A percentile compares a stretch with the other conserved stretches of the same genome.
phyloP scores from a whole-genome alignment of 2,329 filamentous ascomycete genomes.

The Sphaerulina vaccinii region DNA sequence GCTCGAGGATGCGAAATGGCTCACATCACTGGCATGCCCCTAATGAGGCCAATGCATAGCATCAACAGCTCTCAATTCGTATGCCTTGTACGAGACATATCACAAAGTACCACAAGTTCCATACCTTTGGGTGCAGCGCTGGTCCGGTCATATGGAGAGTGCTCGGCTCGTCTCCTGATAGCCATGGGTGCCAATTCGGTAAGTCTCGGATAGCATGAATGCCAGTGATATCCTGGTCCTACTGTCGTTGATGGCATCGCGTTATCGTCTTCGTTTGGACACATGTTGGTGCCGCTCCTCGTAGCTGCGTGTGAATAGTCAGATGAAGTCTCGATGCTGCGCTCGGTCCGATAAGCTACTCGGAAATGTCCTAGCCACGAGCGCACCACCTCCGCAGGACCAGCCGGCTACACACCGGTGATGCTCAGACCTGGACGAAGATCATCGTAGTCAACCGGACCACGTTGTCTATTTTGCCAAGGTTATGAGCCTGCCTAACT shows the following conservation, averaged over 20 bases:
- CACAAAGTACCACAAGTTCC: not conserved
- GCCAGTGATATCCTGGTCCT: no score
- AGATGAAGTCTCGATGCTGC: not conserved
- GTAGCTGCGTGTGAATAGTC: no score
- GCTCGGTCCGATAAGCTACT: constrained; percentile 1
- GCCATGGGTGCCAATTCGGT: no score
- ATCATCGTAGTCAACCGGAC: not conserved
- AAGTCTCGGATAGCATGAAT: no score
- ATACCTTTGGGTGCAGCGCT: not conserved
- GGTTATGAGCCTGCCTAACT: constrained; percentile 1
- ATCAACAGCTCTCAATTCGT: not conserved
- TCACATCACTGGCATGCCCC: not conserved
- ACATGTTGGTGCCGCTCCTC: no score
- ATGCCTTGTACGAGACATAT: not conserved
- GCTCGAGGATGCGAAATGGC: not conserved
- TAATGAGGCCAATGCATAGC: not conserved
- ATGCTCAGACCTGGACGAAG: not conserved
- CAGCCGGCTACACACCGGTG: not conserved
- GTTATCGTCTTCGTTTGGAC: no score
- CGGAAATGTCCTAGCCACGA: not conserved
- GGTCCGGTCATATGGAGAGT: not conserved
- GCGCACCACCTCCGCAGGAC: not conserved
- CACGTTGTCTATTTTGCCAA: constrained; percentile 6
- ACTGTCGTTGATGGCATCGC: no score
- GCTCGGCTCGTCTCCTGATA: not conserved